These are phyloP conservation scores for Medicago truncatula DNA, from an alignment of 306 rosid species.

Conservation along the genomic window MtrunA17r5.0-ANR NC_053046.1:31667001-31667500, in stretches of 20 bases:
- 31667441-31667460: not conserved
- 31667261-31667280: not conserved
- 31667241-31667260: not conserved
- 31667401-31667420: not conserved
- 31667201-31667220: not conserved
- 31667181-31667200: not conserved
- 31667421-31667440: conserved; percentile 9
- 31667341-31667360: not conserved
- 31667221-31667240: not conserved
- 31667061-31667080: fast-evolving
- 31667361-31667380: not conserved
- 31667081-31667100: not conserved
- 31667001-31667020: not conserved
- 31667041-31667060: not conserved
- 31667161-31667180: conserved; percentile 25
- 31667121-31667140: not conserved
- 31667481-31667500: not conserved
- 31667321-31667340: fast-evolving
- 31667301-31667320: conserved; percentile 19
- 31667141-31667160: not conserved
- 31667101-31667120: not conserved
- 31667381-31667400: conserved; percentile 8
- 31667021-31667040: not conserved
- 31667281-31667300: conserved; percentile 4
- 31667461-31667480: not conserved